Evolutionary conservation across 306 rosid genomes (phyloP).

Genomic region (Gillenia trifoliata): DNA sequence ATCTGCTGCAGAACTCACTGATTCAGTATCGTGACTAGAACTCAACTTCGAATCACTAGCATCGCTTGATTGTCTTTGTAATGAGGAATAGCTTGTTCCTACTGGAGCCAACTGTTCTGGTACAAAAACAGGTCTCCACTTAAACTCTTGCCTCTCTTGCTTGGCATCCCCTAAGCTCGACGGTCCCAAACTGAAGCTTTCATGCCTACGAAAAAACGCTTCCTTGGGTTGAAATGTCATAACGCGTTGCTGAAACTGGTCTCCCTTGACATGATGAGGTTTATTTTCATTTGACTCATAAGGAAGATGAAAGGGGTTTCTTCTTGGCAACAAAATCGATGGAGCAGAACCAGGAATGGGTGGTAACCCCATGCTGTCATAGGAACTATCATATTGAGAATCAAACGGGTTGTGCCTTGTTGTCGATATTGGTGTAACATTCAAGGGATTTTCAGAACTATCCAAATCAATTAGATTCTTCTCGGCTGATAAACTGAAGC

Average conservation of each 20-base stretch:
- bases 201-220: conserved; percentile 54
- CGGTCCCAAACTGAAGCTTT: conserved; percentile 69
- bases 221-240: conserved; percentile 46
- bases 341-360: conserved; percentile 99
- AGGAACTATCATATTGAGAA: conserved; percentile 43
- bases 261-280: conserved; percentile 57
- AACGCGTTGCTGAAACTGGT: conserved; percentile 56
- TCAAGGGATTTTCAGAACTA: conserved; percentile 47
- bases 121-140: conserved; percentile 68
- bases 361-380: conserved; percentile 55
- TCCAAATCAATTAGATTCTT: conserved; percentile 88
- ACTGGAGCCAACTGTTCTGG: conserved; percentile 58
- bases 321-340: conserved; percentile 65
- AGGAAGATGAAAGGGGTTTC: conserved; percentile 85
- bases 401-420: conserved; percentile 71
- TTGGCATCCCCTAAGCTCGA: conserved; percentile 43
- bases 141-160: conserved; percentile 49
- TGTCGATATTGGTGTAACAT: conserved; percentile 51
- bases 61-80: conserved; percentile 65
- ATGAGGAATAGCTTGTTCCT: conserved; percentile 59
- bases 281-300: conserved; percentile 82
- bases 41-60: conserved; percentile 76
- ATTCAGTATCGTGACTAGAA: conserved; percentile 80
- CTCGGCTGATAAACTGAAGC: conserved; percentile 44
- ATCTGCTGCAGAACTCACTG: conserved; percentile 59